phyloP scores from a whole-genome alignment of 2,329 filamentous ascomycete genomes.

The Uncinocarpus reesii region DNA sequence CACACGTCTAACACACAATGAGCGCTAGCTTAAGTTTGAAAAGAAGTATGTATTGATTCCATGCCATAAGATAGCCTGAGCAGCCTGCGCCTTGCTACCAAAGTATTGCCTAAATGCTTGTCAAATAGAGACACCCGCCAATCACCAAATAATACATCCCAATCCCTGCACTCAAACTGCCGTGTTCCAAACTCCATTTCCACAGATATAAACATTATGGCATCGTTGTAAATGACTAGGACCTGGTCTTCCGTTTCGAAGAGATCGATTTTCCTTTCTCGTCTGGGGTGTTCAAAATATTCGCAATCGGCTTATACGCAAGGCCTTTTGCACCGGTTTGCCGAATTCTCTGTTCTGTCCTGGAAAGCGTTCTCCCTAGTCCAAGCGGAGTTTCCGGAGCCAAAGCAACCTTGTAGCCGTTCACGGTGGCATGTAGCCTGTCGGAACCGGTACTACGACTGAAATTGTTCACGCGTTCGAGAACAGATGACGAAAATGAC shows the following conservation, averaged over 20 bases:
- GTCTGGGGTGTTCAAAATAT: not conserved
- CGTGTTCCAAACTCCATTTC: conserved; percentile 4
- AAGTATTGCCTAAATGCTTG: not conserved
- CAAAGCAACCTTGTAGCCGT: conserved; percentile 35
- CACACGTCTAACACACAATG: too few relatives aligned
- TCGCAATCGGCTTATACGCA: conserved; percentile 25
- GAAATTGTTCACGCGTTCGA: conserved; percentile 3
- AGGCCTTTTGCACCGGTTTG: conserved; percentile 36
- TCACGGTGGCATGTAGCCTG: conserved; percentile 21
- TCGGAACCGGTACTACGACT: conserved; percentile 16
- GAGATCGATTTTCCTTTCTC: conserved; percentile 6
- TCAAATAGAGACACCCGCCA: too few relatives aligned
- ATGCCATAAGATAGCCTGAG: too few relatives aligned
- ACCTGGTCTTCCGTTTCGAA: not conserved
- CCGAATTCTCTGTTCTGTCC: conserved; percentile 36
- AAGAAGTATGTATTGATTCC: not conserved
- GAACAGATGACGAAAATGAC: conserved; percentile 1
- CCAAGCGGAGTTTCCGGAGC: conserved; percentile 31
- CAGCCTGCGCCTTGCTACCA: too few relatives aligned
- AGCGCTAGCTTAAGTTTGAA: too few relatives aligned
- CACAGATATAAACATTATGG: not conserved
- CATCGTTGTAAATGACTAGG: not conserved
- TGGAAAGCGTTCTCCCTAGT: conserved; percentile 32
- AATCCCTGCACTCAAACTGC: conserved; percentile 16
- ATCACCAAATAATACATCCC: conserved; percentile 12